Evolutionary conservation across 2,329 filamentous ascomycete genomes (phyloP), one percentile per base, ranked within the genome.

Genomic region (Penicillium olsonii): DNA sequence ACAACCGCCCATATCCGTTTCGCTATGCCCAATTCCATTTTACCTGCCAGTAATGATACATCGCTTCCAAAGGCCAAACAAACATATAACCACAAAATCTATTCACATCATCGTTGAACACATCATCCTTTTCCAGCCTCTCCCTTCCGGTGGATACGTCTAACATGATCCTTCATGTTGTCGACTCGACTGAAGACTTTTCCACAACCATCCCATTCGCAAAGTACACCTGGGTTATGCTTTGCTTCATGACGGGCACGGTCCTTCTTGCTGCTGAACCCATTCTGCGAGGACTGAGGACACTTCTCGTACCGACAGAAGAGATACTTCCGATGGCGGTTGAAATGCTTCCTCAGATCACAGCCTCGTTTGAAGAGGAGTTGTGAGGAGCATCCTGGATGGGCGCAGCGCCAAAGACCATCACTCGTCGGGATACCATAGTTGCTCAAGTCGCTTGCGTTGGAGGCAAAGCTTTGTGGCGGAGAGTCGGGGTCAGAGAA

Each of bases 181-280:
- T 84, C 82, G 19, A 83, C 78, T 26, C 82, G 73, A 63, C 79
- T 83, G 62, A 85, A 84, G 2, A 84, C 71, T 40, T 81, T 68
- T 46, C 76, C 75, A 63, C 82, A 85, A 6, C 76, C 79, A 24
- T 76, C 73, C 77, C 78, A 83, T 55, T 83, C 78, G 57, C 82
- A 85, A 31, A 75, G 60, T 43, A 85, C 78, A n/a, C 75, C 77
- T 2, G 82, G 81, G 54, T 83, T 83, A 64, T 85, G 82, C 62
- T 83, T 84, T 37, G 82, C 81, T 63, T 84, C 82, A 54, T 85
- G 82, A 33, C 82, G 69, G 20, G 79, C 78, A 17, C 82, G 77
- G 54, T 85, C 82, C 59, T 85, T 85, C 62, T 83, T 84, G 60
- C 79, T 83, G 6, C 80, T 83, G 62, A 84, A 85, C 0, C 82